Percentiles rank a stretch among this genome's conserved stretches.
Evolutionary conservation across 2,329 filamentous ascomycete species (phyloP).

Genomic region (Ascochyta koolunga): DNA sequence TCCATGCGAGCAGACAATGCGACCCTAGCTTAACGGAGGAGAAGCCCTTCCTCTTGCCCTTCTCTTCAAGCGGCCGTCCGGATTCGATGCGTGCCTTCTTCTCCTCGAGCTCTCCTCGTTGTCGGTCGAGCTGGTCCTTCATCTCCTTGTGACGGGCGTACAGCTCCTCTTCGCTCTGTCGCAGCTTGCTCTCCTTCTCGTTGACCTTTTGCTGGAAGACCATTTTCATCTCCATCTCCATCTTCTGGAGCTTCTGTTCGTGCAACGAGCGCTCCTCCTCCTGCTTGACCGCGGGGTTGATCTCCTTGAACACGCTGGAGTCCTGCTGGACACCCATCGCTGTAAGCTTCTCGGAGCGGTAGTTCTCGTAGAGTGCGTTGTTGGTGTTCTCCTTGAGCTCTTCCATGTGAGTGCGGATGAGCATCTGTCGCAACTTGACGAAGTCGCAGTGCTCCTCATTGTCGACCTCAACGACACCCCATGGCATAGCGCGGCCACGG

Average conservation of each 20-base stretch:
- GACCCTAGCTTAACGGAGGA: slow-evolving; percentile 77
- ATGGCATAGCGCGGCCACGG: slow-evolving; percentile 93
- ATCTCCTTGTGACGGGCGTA: slow-evolving; percentile 98
- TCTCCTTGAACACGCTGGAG: slow-evolving; percentile 99
- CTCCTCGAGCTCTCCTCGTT: slow-evolving; percentile 93
- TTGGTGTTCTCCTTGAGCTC: slow-evolving; percentile 99
- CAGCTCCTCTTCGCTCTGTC: slow-evolving; percentile 98
- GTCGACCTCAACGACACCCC: slow-evolving; percentile 98
- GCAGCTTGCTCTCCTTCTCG: slow-evolving; percentile 99
- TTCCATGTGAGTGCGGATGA: slow-evolving; percentile 99
- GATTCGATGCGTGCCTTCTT: slow-evolving; percentile 97
- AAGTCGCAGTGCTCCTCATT: slow-evolving; percentile 99
- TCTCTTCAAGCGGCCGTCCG: slow-evolving; percentile 93
- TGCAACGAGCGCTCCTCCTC: slow-evolving; percentile 97
- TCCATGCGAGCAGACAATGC: slow-evolving; percentile 23
- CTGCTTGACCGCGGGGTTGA: slow-evolving; percentile 99
- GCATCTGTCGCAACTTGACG: slow-evolving; percentile 99
- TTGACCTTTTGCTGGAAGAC: slow-evolving; percentile 99
- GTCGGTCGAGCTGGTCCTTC: slow-evolving; percentile 98
- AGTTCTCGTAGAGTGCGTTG: slow-evolving; percentile 98
- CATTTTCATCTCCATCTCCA: slow-evolving; percentile 99
- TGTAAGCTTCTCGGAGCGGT: slow-evolving; percentile 98
- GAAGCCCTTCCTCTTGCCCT: slow-evolving; percentile 99
- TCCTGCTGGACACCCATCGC: slow-evolving; percentile 98
- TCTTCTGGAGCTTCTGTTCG: slow-evolving; percentile 99